These are phyloP conservation scores for Haematococcus lacustris DNA, from an alignment of 139 green algal species.

Conservation along the genomic window DNA sequence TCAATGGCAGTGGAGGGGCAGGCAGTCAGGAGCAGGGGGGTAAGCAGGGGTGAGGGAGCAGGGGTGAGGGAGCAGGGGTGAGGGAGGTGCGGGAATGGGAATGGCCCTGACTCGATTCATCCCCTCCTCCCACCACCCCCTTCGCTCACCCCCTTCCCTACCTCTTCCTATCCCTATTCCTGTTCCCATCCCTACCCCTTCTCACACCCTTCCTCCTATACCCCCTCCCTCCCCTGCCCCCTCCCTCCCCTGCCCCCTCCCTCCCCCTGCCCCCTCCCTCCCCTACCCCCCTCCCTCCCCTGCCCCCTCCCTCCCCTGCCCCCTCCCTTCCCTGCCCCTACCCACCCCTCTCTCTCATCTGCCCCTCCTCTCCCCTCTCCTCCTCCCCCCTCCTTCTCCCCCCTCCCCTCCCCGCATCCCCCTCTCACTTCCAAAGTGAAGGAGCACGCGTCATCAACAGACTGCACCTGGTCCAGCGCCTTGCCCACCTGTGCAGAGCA, in stretches of 20 bases:
- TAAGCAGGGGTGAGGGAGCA: background rate
- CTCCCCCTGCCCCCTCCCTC: too few relatives aligned
- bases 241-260: background rate
- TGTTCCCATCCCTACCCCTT: background rate
- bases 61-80: background rate
- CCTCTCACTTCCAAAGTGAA: background rate
- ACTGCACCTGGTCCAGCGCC: too few relatives aligned
- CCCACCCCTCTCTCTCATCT: background rate
- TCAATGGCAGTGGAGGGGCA: background rate
- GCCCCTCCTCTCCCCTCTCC: background rate
- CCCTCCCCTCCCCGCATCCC: background rate
- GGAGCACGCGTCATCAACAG: too few relatives aligned
- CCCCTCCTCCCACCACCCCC: background rate
- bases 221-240: background rate
- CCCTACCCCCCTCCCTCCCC: too few relatives aligned
- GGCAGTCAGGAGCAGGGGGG: background rate
- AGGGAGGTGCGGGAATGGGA: background rate
- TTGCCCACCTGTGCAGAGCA: too few relatives aligned
- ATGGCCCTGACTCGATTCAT: background rate
- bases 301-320: too few relatives aligned
- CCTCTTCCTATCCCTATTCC: background rate
- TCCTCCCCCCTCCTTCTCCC: background rate
- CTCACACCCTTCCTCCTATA: background rate
- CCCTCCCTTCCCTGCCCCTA: background rate
- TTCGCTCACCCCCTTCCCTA: background rate